phyloP scores from a whole-genome alignment of 441 rosid genomes.

The Brassica hybrid region DNA sequence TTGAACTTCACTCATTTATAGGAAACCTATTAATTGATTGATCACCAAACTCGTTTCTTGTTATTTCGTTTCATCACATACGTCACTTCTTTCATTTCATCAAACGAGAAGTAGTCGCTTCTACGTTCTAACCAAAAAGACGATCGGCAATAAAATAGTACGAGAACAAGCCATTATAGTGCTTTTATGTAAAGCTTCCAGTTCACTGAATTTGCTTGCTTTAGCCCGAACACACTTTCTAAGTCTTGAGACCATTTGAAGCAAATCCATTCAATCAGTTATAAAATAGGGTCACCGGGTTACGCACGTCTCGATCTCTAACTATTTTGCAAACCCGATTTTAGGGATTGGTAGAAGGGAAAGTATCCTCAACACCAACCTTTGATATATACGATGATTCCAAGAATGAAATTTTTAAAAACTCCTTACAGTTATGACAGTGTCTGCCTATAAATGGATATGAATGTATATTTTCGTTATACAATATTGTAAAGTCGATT shows the following conservation, averaged over 20 bases:
- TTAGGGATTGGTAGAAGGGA: neutral
- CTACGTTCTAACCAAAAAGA: neutral
- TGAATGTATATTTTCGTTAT: conserved; percentile 5
- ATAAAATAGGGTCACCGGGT: neutral
- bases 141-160: neutral
- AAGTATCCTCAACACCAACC: neutral
- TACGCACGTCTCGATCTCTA: neutral
- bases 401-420: neutral
- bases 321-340: neutral
- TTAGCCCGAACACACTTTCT: neutral
- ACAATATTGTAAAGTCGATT: conserved; percentile 14
- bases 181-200: neutral
- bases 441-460: conserved; percentile 29
- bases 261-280: neutral
- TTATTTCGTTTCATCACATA: neutral
- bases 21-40: conserved; percentile 2
- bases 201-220: neutral
- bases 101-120: neutral
- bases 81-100: neutral
- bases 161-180: neutral
- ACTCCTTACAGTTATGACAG: conserved; percentile 6
- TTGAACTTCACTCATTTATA: neutral
- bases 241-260: neutral
- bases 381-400: neutral
- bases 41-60: conserved; percentile 1